Evolutionary conservation across 169 alveolate species (phyloP).

Genomic region (Plasmodium malariae): DNA sequence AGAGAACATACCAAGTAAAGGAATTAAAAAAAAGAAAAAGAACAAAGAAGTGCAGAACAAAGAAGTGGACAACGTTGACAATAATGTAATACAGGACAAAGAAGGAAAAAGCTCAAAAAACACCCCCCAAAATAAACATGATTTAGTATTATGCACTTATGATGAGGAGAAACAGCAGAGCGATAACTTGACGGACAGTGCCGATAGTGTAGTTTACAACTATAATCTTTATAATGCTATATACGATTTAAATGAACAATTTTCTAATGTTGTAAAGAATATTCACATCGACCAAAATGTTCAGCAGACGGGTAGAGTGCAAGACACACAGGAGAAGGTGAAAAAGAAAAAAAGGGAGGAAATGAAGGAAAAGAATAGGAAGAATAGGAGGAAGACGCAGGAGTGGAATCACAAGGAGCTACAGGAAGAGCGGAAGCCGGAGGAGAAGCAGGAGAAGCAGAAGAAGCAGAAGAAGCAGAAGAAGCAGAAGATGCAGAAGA

Average conservation of each 20-base stretch:
- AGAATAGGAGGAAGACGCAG: conserved; percentile 9
- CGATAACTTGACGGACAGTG: conserved; percentile 33
- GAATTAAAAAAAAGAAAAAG: too few relatives aligned
- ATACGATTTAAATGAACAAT: conserved; percentile 39
- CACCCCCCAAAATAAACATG: too few relatives aligned
- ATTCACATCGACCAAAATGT: conserved; percentile 6
- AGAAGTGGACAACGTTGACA: neutral
- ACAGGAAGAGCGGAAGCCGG: neutral
- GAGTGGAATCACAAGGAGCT: neutral
- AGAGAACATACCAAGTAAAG: too few relatives aligned
- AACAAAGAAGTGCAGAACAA: neutral
- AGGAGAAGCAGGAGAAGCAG: neutral
- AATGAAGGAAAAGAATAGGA: neutral
- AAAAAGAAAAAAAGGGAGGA: neutral
- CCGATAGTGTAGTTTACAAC: conserved; percentile 65
- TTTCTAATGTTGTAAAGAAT: conserved; percentile 60
- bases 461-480: neutral
- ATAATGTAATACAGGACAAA: neutral
- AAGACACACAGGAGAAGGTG: neutral
- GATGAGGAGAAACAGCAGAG: neutral
- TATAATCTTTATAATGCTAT: conserved; percentile 50
- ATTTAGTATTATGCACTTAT: too few relatives aligned
- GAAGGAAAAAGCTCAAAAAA: too few relatives aligned
- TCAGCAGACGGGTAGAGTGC: neutral
- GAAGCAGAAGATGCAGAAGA: neutral